Evolutionary conservation across 306 rosid genomes (phyloP).

Genomic region (Prunus kanzakura): DNA sequence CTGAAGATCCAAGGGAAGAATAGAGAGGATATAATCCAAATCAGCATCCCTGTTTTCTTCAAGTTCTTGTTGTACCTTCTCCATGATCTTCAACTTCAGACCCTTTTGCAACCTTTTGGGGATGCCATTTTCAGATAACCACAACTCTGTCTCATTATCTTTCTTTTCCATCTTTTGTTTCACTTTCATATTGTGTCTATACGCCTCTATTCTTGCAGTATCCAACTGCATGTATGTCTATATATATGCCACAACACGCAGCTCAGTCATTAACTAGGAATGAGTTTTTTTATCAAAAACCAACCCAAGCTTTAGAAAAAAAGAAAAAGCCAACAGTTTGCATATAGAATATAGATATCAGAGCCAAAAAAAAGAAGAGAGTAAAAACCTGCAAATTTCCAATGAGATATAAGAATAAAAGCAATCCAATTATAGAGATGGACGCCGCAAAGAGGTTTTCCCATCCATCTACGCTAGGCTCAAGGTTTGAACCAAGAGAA

Average conservation of each 20-base stretch:
- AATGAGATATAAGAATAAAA: constrained; percentile 25
- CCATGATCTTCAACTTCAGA: too few relatives aligned
- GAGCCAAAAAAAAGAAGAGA: too few relatives aligned
- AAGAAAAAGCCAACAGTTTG: too few relatives aligned
- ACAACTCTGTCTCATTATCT: neutral
- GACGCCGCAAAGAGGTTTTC: constrained; percentile 18
- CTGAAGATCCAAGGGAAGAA: too few relatives aligned
- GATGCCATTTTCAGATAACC: neutral
- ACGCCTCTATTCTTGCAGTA: too few relatives aligned
- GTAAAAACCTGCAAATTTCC: constrained; percentile 28
- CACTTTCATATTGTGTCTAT: neutral
- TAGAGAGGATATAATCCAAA: too few relatives aligned
- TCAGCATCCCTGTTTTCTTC: too few relatives aligned
- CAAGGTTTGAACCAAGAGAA: constrained; percentile 25
- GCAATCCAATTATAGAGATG: constrained; percentile 24
- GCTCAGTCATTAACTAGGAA: neutral
- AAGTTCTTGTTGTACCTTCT: too few relatives aligned
- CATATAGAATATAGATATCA: too few relatives aligned
- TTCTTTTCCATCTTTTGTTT: neutral
- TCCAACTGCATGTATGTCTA: neutral
- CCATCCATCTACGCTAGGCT: constrained; percentile 12
- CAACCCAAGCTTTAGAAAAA: too few relatives aligned
- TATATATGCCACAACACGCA: neutral
- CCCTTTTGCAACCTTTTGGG: too few relatives aligned
- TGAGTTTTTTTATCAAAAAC: too few relatives aligned